phyloP scores from a whole-genome alignment of 2,329 filamentous ascomycete genomes.

The Coniella vitis region DNA sequence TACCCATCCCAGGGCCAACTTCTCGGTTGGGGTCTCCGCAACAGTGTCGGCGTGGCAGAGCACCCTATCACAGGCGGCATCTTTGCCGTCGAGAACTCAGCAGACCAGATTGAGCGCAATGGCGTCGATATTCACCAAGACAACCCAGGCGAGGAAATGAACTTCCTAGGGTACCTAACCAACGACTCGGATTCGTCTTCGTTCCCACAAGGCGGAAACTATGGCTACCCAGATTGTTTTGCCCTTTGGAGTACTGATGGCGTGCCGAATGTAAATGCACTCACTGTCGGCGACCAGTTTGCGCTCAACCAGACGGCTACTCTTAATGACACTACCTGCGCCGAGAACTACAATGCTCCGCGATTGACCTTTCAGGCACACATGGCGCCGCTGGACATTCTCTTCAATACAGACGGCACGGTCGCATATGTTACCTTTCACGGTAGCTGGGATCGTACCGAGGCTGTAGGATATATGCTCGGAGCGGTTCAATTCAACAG shows the following conservation, averaged over 20 bases:
- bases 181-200: slow-evolving; percentile 22
- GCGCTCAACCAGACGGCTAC: slow-evolving; percentile 26
- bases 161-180: slow-evolving; percentile 55
- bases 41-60: slow-evolving; percentile 61
- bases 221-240: slow-evolving; percentile 66
- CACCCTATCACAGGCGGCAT: slow-evolving; percentile 42
- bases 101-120: slow-evolving; percentile 50
- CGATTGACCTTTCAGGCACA: slow-evolving; percentile 56
- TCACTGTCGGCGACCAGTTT: slow-evolving; percentile 46
- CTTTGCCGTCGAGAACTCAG: slow-evolving; percentile 59
- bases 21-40: slow-evolving; percentile 61
- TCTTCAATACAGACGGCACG: slow-evolving; percentile 52
- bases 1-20: slow-evolving; percentile 40
- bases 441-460: slow-evolving; percentile 52
- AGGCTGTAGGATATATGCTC: slow-evolving; percentile 33
- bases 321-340: slow-evolving; percentile 39
- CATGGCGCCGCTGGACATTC: slow-evolving; percentile 64
- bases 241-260: slow-evolving; percentile 52
- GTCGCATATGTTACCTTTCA: slow-evolving; percentile 64
- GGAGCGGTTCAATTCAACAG: slow-evolving; percentile 32
- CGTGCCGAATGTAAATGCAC: slow-evolving; percentile 33
- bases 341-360: slow-evolving; percentile 38
- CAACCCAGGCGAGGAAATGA: slow-evolving; percentile 67
- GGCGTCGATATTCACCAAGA: slow-evolving; percentile 54
- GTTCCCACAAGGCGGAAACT: slow-evolving; percentile 42